Conservation (phyloP, 2,329 filamentous ascomycete species). For the Colletotrichum coccodes region DNA sequence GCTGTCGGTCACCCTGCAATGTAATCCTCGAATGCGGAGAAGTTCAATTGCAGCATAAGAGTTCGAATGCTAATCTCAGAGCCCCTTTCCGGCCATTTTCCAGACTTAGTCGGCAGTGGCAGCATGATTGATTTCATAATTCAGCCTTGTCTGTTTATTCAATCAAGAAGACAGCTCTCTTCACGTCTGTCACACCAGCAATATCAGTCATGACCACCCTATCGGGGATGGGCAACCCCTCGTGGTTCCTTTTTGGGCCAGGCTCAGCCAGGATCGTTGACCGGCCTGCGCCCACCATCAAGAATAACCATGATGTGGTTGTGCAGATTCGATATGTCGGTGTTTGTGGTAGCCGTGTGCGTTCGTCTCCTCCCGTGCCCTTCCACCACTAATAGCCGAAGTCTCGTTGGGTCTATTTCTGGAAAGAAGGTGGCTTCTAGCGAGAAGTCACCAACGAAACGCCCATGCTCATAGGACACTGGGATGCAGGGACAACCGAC, state of each 20-base stretch:
- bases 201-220: background rate
- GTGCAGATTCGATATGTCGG: conserved; percentile 38
- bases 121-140: background rate
- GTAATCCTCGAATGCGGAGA: too few species aligned
- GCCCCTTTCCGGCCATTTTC: too few species aligned
- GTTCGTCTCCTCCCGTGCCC: background rate
- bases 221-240: conserved; percentile 32
- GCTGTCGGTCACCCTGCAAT: too few species aligned
- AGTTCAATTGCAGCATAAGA: too few species aligned
- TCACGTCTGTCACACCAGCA: too few species aligned
- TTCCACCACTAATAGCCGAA: background rate
- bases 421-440: conserved; percentile 32
- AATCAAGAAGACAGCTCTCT: too few species aligned
- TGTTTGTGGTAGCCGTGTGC: conserved; percentile 42
- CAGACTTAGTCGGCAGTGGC: too few species aligned
- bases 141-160: too few species aligned
- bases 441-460: conserved; percentile 29
- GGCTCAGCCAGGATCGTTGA: conserved; percentile 35
- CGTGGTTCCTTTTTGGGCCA: conserved; percentile 38
- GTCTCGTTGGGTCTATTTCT: conserved; percentile 25
- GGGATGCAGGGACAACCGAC: conserved; percentile 73
- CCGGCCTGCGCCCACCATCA: conserved; percentile 35
- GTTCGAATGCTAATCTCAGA: too few species aligned
- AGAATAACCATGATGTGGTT: conserved; percentile 39
- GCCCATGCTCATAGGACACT: conserved; percentile 57